Evolutionary conservation across 2,329 filamentous ascomycete genomes (phyloP).

Genomic region (Aureobasidium zeae): DNA sequence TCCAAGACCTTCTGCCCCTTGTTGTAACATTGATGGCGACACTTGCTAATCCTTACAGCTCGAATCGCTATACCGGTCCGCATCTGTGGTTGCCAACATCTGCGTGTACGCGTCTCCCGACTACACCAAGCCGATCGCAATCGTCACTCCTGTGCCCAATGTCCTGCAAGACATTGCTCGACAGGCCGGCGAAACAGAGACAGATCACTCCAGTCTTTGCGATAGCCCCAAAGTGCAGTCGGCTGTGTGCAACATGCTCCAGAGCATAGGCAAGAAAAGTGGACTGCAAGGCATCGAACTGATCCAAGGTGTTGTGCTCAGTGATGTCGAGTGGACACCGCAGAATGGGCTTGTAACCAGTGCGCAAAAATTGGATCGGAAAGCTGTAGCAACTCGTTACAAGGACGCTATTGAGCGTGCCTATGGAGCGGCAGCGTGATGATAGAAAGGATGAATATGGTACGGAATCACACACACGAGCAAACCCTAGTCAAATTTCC

Average conservation of each 20-base stretch:
- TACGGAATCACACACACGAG: too few species aligned
- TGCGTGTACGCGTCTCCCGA: slow-evolving; percentile 74
- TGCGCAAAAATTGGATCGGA: slow-evolving; percentile 46
- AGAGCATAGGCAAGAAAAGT: slow-evolving; percentile 53
- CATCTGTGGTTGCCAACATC: slow-evolving; percentile 71
- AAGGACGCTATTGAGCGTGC: too few species aligned
- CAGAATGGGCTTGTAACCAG: slow-evolving; percentile 53
- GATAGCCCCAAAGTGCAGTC: slow-evolving; percentile 55
- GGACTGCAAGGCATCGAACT: slow-evolving; percentile 64
- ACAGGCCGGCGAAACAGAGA: slow-evolving; percentile 52
- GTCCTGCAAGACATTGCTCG: slow-evolving; percentile 47
- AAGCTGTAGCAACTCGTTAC: too few species aligned
- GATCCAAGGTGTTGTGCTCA: slow-evolving; percentile 65
- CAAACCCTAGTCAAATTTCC: too few species aligned
- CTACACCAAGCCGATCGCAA: slow-evolving; percentile 68
- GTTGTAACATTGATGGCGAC: too few species aligned
- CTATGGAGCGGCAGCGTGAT: too few species aligned
- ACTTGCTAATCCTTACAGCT: too few species aligned
- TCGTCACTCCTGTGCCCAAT: slow-evolving; percentile 57
- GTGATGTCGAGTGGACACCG: slow-evolving; percentile 82
- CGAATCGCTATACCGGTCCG: slow-evolving; percentile 79
- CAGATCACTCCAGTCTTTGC: slow-evolving; percentile 58
- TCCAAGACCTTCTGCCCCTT: too few species aligned
- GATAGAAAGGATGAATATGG: too few species aligned
- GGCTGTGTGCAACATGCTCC: slow-evolving; percentile 61